Percentiles rank a stretch among this genome's conserved stretches.
Evolutionary conservation across 1,284 basidiomycete genomes (phyloP).

Genomic region (Moesziomyces globuligerus): DNA sequence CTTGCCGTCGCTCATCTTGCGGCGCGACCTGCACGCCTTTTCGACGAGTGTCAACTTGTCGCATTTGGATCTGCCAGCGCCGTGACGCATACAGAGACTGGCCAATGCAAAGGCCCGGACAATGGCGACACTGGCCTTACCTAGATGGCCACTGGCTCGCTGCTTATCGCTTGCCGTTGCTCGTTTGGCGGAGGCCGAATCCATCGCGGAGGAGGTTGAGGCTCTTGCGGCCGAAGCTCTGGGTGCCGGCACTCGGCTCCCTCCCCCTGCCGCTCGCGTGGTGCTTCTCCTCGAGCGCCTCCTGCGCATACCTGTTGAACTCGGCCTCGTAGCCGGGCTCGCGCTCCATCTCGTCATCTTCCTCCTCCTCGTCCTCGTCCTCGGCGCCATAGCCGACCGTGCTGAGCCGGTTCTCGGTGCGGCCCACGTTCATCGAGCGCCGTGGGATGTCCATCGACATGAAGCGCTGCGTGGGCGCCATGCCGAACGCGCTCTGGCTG

Average conservation of each 20-base stretch:
- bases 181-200: no score
- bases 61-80: no score
- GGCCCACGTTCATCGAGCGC: constrained; percentile 29
- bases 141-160: no score
- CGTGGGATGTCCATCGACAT: constrained; percentile 41
- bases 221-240: constrained; percentile 46
- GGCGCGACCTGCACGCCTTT: no score
- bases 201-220: constrained; percentile 41
- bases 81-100: no score
- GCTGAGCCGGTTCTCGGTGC: constrained; percentile 14
- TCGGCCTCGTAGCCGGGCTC: constrained; percentile 45
- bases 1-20: no score
- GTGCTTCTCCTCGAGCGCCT: constrained; percentile 21
- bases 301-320: constrained; percentile 41
- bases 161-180: constrained; percentile 2
- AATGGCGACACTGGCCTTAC: no score
- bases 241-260: constrained; percentile 8
- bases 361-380: constrained; percentile 27
- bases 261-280: no score
- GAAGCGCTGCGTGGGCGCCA: constrained; percentile 39
- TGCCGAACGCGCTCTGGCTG: constrained; percentile 52
- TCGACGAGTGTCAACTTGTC: no score
- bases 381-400: constrained; percentile 19
- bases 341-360: constrained; percentile 44
- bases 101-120: no score